These are phyloP conservation scores for Paecilomyces variotii DNA, from an alignment of 2,329 filamentous ascomycete genomes.

Conservation along the genomic window DNA sequence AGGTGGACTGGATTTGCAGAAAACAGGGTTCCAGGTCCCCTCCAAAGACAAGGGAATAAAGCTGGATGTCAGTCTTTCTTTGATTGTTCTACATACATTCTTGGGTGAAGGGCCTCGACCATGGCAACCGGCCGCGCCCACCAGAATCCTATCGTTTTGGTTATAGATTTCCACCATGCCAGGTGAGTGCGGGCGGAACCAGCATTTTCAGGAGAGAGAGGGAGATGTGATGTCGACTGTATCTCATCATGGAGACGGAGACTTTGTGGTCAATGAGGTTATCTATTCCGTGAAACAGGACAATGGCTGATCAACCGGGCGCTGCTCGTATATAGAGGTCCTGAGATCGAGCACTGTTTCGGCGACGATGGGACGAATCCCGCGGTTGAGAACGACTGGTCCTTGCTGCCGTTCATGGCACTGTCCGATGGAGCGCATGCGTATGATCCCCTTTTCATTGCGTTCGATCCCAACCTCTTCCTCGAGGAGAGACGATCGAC, in stretches of 20 bases:
- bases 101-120: conserved; percentile 10
- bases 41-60: not conserved
- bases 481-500: too few relatives aligned
- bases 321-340: conserved; percentile 49
- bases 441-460: conserved; percentile 42
- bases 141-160: conserved; percentile 60
- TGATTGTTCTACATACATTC: not conserved
- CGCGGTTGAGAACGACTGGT: conserved; percentile 78
- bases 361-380: conserved; percentile 72
- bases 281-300: not conserved
- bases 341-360: conserved; percentile 91
- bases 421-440: conserved; percentile 91
- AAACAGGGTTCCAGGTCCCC: not conserved
- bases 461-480: not conserved
- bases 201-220: not conserved
- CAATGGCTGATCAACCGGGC: not conserved
- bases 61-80: not conserved
- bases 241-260: not conserved
- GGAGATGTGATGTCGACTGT: not conserved
- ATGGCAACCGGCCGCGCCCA: conserved; percentile 38
- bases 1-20: not conserved
- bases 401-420: conserved; percentile 90
- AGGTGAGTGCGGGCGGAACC: conserved; percentile 25
- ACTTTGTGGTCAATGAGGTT: not conserved
- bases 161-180: conserved; percentile 79